Conservation (phyloP, 202 grass and related monocot species). For the Zoysia matrella region DNA sequence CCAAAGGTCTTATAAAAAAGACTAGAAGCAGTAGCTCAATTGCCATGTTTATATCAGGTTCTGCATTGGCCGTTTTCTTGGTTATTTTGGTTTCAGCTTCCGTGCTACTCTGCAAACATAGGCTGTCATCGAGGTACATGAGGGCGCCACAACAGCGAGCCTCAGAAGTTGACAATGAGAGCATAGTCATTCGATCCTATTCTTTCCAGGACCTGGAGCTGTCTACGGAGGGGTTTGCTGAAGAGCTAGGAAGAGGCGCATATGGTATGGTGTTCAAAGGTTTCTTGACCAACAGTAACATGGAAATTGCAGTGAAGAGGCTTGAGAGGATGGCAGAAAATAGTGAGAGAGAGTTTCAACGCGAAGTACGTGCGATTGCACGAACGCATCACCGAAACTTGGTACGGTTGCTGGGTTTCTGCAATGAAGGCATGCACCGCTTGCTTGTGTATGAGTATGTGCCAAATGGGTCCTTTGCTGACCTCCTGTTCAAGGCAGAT, state of each 20-base stretch:
- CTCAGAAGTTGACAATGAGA: conserved; percentile 3
- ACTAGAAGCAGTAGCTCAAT: neutral
- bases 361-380: conserved; percentile 61
- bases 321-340: conserved; percentile 56
- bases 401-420: conserved; percentile 54
- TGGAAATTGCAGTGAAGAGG: conserved; percentile 62
- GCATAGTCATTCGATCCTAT: conserved; percentile 20
- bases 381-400: conserved; percentile 72
- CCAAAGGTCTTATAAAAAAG: neutral
- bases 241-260: conserved; percentile 67
- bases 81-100: neutral
- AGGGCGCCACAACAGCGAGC: conserved; percentile 19
- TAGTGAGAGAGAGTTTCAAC: conserved; percentile 60
- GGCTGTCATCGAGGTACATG: neutral
- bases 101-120: conserved; percentile 2
- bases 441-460: conserved; percentile 69
- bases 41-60: conserved; percentile 39
- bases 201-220: conserved; percentile 52
- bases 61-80: conserved; percentile 28
- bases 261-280: conserved; percentile 72
- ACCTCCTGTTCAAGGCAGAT: conserved; percentile 33
- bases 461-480: conserved; percentile 61
- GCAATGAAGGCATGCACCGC: conserved; percentile 34
- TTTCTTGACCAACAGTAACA: neutral
- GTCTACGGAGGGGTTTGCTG: conserved; percentile 45